These are phyloP conservation scores for Neoascochyta sp. DNA, from an alignment of 2,329 filamentous ascomycete genomes.

Conservation along the genomic window DNA sequence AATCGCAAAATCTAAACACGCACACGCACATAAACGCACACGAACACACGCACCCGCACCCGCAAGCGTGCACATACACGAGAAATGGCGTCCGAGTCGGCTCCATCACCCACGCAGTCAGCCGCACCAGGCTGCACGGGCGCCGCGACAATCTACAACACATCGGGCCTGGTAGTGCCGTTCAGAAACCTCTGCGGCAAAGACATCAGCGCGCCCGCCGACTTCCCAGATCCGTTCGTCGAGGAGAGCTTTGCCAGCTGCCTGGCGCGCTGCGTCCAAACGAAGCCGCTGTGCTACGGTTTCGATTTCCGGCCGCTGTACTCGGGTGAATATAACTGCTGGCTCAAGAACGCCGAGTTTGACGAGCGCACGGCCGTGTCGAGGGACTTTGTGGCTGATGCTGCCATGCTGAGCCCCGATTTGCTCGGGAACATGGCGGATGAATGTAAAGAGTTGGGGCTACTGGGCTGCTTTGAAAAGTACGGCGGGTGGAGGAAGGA, in stretches of 20 bases:
- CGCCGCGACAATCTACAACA: constrained; percentile 1
- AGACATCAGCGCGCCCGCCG: constrained; percentile 8
- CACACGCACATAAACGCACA: no score
- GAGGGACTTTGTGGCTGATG: constrained; percentile 3
- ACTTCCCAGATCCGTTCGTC: constrained; percentile 4
- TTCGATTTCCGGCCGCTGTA: constrained; percentile 7
- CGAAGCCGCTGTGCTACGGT: constrained; percentile 8
- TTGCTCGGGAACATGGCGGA: neutral
- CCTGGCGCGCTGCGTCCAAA: constrained; percentile 8
- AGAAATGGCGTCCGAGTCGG: no score
- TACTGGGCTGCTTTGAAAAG: no score
- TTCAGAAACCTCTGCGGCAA: constrained; percentile 11
- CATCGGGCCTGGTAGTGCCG: constrained; percentile 1
- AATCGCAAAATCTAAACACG: no score
- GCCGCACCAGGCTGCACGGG: no score
- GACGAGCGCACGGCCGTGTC: neutral
- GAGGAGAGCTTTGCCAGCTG: constrained; percentile 4
- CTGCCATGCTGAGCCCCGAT: constrained; percentile 3
- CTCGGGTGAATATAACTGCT: constrained; percentile 4
- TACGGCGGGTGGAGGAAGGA: no score
- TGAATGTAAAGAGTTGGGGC: constrained; percentile 1
- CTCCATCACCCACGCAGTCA: no score
- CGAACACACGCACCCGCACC: no score
- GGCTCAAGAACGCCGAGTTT: constrained; percentile 7
- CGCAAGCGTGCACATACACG: no score